A percentile compares a stretch with the other conserved stretches of the same genome.
Evolutionary conservation across 441 rosid genomes (phyloP).

Genomic region (Oxalis stricta): DNA sequence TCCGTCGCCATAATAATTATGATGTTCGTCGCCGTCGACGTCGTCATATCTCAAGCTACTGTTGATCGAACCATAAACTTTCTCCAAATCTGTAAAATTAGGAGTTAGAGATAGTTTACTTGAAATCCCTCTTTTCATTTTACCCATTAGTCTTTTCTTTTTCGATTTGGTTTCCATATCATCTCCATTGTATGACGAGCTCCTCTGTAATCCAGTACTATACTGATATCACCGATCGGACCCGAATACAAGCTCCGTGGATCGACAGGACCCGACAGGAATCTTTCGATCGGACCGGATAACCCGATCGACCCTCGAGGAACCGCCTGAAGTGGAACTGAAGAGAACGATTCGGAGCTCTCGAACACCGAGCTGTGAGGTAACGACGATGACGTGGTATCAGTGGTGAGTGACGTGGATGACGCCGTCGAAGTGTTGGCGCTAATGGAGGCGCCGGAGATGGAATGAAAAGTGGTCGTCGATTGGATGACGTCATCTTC

Average conservation of each 20-base stretch:
- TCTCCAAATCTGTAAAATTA: conserved; percentile 11
- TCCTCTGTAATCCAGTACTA: conserved; percentile 21
- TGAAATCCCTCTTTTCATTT: conserved; percentile 17
- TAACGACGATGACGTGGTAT: conserved; percentile 14
- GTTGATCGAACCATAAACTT: background rate
- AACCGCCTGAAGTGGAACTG: conserved; percentile 44
- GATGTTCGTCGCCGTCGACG: too few species aligned
- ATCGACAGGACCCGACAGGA: conserved; percentile 35
- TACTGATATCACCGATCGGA: conserved; percentile 25
- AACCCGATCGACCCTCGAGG: conserved; percentile 19
- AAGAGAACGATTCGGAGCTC: conserved; percentile 42
- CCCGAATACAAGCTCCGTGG: conserved; percentile 47
- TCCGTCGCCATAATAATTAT: conserved; percentile 9
- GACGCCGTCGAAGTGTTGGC: conserved; percentile 41
- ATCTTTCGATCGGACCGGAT: background rate
- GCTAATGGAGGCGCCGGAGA: conserved; percentile 66
- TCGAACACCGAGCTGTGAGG: conserved; percentile 32
- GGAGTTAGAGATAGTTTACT: conserved; percentile 13
- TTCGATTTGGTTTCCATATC: conserved; percentile 11
- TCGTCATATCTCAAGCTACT: conserved; percentile 26
- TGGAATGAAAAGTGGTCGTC: conserved; percentile 37
- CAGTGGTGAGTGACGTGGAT: conserved; percentile 25
- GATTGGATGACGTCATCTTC: conserved; percentile 18
- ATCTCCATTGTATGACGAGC: conserved; percentile 20
- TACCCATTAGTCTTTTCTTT: conserved; percentile 13